Evolutionary conservation across 2,329 filamentous ascomycete species (phyloP).

Genomic region (Alternaria angustiovoidea): DNA sequence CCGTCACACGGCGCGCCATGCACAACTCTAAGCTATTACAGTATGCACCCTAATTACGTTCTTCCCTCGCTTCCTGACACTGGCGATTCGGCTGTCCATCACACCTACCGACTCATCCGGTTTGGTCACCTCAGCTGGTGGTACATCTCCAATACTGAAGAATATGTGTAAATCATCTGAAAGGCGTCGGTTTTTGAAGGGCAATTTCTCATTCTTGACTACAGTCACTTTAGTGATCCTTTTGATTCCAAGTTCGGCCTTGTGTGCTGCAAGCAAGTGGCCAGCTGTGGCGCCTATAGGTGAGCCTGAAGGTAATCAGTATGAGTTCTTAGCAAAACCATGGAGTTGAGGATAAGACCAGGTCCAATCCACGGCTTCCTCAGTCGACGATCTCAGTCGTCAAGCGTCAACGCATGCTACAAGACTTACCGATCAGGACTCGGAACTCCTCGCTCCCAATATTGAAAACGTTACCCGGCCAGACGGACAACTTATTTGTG

Average conservation of each 20-base stretch:
- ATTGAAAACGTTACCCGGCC: slow-evolving; percentile 30
- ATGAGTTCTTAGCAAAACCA: too few relatives aligned
- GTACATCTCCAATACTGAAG: slow-evolving; percentile 26
- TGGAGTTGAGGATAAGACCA: neutral
- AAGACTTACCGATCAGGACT: slow-evolving; percentile 30
- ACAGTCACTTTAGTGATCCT: slow-evolving; percentile 22
- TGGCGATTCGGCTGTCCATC: neutral
- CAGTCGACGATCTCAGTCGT: too few relatives aligned
- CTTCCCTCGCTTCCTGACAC: neutral
- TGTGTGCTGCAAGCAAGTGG: slow-evolving; percentile 24
- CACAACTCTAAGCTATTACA: neutral
- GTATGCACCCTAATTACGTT: slow-evolving; percentile 4
- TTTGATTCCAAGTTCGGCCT: slow-evolving; percentile 29
- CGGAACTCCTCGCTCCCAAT: slow-evolving; percentile 23
- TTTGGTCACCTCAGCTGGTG: neutral
- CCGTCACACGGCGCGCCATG: neutral
- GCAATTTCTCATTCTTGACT: slow-evolving; percentile 8
- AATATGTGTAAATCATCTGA: slow-evolving; percentile 19
- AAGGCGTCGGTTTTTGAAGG: neutral
- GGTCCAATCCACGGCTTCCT: neutral
- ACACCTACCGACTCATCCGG: neutral
- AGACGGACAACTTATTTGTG: slow-evolving; percentile 8
- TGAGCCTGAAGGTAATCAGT: slow-evolving; percentile 18
- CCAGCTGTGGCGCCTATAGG: slow-evolving; percentile 30
- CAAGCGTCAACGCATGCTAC: neutral